These are phyloP conservation scores for Barnettozyma pratensis DNA, from an alignment of 805 yeast genomes.

Conservation along the genomic window DNA sequence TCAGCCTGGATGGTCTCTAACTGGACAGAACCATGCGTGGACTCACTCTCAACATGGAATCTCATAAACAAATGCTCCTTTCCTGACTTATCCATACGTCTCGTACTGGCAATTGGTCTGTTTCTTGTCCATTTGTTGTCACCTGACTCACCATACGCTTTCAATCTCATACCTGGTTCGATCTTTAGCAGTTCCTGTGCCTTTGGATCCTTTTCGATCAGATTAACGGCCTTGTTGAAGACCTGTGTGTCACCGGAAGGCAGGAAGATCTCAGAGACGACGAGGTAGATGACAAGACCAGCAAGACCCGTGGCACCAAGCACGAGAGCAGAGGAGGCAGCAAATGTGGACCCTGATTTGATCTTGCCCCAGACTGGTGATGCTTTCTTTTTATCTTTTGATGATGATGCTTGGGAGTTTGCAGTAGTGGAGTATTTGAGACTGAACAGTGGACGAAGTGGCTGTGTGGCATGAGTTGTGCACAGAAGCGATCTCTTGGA, in stretches of 20 bases:
- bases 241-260: slow-evolving; percentile 92
- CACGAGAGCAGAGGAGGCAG: slow-evolving; percentile 56
- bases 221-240: slow-evolving; percentile 77
- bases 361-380: slow-evolving; percentile 39
- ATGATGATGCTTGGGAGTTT: slow-evolving; percentile 3
- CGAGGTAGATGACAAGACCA: slow-evolving; percentile 62
- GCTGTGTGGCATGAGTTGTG: background rate
- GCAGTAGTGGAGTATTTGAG: slow-evolving; percentile 4
- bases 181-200: slow-evolving; percentile 51
- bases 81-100: slow-evolving; percentile 68
- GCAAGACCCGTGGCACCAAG: slow-evolving; percentile 68
- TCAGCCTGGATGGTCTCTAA: slow-evolving; percentile 73
- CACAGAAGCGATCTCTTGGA: background rate
- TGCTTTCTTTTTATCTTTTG: slow-evolving; percentile 17
- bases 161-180: slow-evolving; percentile 50
- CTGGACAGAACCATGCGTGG: slow-evolving; percentile 62
- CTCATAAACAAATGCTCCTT: slow-evolving; percentile 78
- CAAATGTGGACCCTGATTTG: slow-evolving; percentile 54
- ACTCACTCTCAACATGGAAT: slow-evolving; percentile 75
- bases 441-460: background rate
- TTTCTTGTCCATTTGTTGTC: slow-evolving; percentile 82
- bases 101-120: slow-evolving; percentile 71
- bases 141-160: slow-evolving; percentile 75
- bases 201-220: slow-evolving; percentile 62
- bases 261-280: slow-evolving; percentile 73